Evolutionary conservation across 495 filamentous ascomycete species (phyloP).

Genomic region (Chlorociboria aeruginascens): DNA sequence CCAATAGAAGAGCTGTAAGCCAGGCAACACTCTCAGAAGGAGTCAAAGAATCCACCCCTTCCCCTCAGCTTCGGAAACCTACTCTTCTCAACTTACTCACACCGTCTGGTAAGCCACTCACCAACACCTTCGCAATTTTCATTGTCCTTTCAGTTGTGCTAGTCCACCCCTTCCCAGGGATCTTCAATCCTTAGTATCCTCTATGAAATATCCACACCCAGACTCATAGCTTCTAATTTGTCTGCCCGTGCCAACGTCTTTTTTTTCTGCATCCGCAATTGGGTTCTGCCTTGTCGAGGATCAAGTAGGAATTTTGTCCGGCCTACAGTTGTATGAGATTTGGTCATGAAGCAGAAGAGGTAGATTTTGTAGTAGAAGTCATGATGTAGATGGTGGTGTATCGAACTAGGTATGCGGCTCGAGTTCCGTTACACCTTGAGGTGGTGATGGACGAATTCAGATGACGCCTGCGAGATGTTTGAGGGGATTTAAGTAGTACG

Average conservation of each 20-base stretch:
- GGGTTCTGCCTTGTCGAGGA: slow-evolving; percentile 11
- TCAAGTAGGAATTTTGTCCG: slow-evolving; percentile 15
- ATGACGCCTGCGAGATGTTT: no score
- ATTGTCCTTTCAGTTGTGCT: slow-evolving; percentile 34
- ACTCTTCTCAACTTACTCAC: slow-evolving; percentile 21
- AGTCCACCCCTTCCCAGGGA: slow-evolving; percentile 34
- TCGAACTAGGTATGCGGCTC: slow-evolving; percentile 13
- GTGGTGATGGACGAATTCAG: neutral
- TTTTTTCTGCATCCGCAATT: slow-evolving; percentile 13
- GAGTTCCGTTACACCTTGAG: slow-evolving; percentile 5
- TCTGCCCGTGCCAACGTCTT: slow-evolving; percentile 12
- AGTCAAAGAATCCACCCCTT: neutral
- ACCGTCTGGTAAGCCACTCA: slow-evolving; percentile 12
- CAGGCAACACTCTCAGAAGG: neutral
- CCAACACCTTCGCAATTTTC: slow-evolving; percentile 31
- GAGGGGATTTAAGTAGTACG: no score
- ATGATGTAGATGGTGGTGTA: slow-evolving; percentile 16
- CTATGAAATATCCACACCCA: slow-evolving; percentile 26
- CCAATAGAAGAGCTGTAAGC: neutral
- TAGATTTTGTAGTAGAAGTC: slow-evolving; percentile 14
- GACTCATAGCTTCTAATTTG: slow-evolving; percentile 8
- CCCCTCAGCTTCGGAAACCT: slow-evolving; percentile 15
- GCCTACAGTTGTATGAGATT: slow-evolving; percentile 18
- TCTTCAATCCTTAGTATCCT: slow-evolving; percentile 29
- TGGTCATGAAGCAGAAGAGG: slow-evolving; percentile 12